These are phyloP conservation scores for Casuarina cunninghamiana DNA, from an alignment of 306 rosid species.

Conservation along the genomic window DNA sequence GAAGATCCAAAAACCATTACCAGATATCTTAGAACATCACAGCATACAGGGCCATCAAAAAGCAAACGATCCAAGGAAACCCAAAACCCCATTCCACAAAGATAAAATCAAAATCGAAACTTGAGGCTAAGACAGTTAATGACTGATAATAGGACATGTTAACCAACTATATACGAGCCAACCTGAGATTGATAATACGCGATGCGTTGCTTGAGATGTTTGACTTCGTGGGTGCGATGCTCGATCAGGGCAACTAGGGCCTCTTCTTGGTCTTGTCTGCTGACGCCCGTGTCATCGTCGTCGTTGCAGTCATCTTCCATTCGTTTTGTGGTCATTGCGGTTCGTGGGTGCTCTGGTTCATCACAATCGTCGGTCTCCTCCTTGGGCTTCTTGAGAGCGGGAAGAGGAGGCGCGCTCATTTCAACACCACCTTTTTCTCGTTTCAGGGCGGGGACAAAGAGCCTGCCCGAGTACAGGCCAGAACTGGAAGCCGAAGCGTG, in stretches of 20 bases:
- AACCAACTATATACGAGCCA: neutral
- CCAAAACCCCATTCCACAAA: neutral
- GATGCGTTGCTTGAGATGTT: slow-evolving; percentile 54
- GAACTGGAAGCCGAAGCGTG: too few species aligned
- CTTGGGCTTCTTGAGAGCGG: slow-evolving; percentile 7
- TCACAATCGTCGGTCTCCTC: slow-evolving; percentile 14
- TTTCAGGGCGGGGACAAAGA: neutral
- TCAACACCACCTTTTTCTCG: neutral
- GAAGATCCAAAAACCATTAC: neutral
- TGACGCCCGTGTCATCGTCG: slow-evolving; percentile 9
- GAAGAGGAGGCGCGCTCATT: slow-evolving; percentile 14
- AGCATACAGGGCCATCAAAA: neutral
- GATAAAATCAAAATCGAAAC: neutral
- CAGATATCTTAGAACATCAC: neutral
- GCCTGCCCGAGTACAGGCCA: too few species aligned
- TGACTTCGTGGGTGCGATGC: slow-evolving; percentile 76
- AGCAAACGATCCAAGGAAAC: neutral
- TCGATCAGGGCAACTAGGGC: slow-evolving; percentile 81
- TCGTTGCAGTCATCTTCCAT: slow-evolving; percentile 32
- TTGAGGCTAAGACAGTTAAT: neutral
- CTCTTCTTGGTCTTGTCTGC: slow-evolving; percentile 72
- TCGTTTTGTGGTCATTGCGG: neutral
- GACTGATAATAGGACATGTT: neutral
- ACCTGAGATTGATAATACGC: slow-evolving; percentile 79
- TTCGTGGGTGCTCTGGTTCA: neutral